Base-by-base conservation (phyloP, 352 stramenopile species). In the Globisporangium viniferum region DNA sequence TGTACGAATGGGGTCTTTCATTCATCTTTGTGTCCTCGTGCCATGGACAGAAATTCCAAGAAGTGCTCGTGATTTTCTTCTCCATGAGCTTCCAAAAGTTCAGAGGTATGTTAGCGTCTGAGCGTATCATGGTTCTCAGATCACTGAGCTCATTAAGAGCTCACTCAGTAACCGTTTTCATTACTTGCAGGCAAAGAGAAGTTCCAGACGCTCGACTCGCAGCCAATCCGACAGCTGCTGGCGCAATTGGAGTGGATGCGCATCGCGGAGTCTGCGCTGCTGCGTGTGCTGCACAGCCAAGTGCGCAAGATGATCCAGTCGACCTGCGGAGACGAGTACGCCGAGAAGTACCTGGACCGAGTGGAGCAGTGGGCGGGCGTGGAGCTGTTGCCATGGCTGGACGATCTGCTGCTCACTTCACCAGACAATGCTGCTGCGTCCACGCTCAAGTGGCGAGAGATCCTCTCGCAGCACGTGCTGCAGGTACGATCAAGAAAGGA, bases 51-150 rank as follows among this genome's bases (percentile, higher is more conserved):
- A 73, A 73, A 29, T 89, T 92, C 36, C 75, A 90, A 56, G 84
- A 90, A 39, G 68, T 89, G 39, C 53, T 92, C 55, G 58, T 90
- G 2, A 69, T 92, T 44, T 90, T 88, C 66, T 92, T 89, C 68
- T 86, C 80, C 55, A 89, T 87, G 80, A 90, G 78, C 55, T 92
- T 92, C 69, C 78, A 89, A 57, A 80, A 80, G 60, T 92, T 89
- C 54, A 71, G 70, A 36, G 74, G 65, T 72, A 29, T 14, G 14
- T 44, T 44, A 44, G 10, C 39, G 33, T 27, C 8, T 9, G 24
- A 24, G 2, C 29, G 20, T 5, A 2, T 18, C 18, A 36, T 27
- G 10, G 7, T 29, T 3, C 2, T 36, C 8, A 4, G 48, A 48
- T 46, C 41, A 27, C 0, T 29, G 15, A 29, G 14, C 5, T 35